A percentile compares a stretch with the other conserved stretches of the same genome.
Evolutionary conservation across 2,329 filamentous ascomycete genomes (phyloP).

Genomic region (Fusarium sp.): DNA sequence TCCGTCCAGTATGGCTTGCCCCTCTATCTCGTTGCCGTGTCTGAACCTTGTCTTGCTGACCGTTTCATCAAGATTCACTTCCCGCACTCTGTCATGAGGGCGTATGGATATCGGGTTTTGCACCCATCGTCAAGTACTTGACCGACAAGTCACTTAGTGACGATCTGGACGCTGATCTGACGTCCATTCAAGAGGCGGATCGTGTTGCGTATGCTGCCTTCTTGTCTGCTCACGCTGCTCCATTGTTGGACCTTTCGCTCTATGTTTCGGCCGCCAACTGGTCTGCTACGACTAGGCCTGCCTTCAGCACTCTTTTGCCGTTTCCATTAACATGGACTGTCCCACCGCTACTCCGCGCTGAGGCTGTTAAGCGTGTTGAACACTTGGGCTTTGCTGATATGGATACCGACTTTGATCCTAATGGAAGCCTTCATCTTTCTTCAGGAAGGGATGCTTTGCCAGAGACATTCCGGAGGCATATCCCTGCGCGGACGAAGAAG

Average conservation of each 20-base stretch:
- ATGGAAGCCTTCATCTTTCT: constrained; percentile 54
- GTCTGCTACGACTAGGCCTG: constrained; percentile 78
- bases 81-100: constrained; percentile 67
- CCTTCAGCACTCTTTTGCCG: constrained; percentile 82
- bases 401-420: constrained; percentile 68
- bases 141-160: constrained; percentile 52
- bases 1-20: constrained; percentile 72
- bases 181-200: constrained; percentile 60
- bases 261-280: constrained; percentile 95
- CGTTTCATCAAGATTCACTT: constrained; percentile 61
- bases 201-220: constrained; percentile 72
- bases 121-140: constrained; percentile 71
- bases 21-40: constrained; percentile 6
- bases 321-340: constrained; percentile 92
- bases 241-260: constrained; percentile 86
- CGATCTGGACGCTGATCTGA: constrained; percentile 58
- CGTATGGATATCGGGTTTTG: constrained; percentile 71
- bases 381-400: constrained; percentile 77
- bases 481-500: constrained; percentile 61
- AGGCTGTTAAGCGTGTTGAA: constrained; percentile 77
- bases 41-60: constrained; percentile 43
- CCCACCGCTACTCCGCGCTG: constrained; percentile 77
- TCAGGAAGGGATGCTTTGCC: constrained; percentile 56
- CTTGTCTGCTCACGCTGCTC: constrained; percentile 78
- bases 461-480: constrained; percentile 56